Conservation (phyloP, 1,139 yeast species). For the Chernovozyma sophiae-reginae region DNA sequence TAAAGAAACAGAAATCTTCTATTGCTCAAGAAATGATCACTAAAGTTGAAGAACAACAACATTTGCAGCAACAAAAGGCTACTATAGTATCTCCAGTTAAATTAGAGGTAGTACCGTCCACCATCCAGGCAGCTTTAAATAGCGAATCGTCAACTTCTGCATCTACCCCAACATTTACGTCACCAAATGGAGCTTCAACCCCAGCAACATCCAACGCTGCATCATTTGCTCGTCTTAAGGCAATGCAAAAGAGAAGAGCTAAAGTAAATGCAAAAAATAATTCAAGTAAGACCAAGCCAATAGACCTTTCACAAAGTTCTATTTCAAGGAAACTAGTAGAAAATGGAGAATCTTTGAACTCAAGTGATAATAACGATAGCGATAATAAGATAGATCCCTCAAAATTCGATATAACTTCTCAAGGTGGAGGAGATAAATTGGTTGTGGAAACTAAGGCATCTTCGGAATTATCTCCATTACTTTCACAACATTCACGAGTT, state of each 20-base stretch:
- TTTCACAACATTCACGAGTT: conserved; percentile 72
- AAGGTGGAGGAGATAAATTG: conserved; percentile 73
- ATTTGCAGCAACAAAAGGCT: conserved; percentile 1
- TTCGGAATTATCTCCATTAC: conserved; percentile 62
- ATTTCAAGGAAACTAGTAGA: conserved; percentile 58
- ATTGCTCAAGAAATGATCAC: conserved; percentile 4
- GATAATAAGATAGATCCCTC: conserved; percentile 14
- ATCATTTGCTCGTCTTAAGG: conserved; percentile 68
- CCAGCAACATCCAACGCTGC: conserved; percentile 1
- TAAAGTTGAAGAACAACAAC: conserved; percentile 11
- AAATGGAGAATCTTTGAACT: conserved; percentile 20
- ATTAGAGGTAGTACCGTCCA: conserved; percentile 4
- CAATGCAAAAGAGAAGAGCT: conserved; percentile 91
- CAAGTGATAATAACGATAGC: conserved; percentile 17
- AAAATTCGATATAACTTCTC: conserved; percentile 65
- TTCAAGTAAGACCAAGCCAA: conserved; percentile 48
- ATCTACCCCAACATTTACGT: conserved; percentile 6
- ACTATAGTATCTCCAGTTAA: conserved; percentile 2
- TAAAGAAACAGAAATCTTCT: conserved; percentile 5
- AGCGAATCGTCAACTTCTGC: conserved; percentile 4
- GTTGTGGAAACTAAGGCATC: conserved; percentile 78
- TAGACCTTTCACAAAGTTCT: conserved; percentile 77
- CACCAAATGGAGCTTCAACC: too few relatives aligned
- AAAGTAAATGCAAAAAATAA: conserved; percentile 71
- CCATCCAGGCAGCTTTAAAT: conserved; percentile 19